Evolutionary conservation across 495 filamentous ascomycete species (phyloP), one percentile per base, ranked within the genome.

Genomic region (Neurospora discreta): DNA sequence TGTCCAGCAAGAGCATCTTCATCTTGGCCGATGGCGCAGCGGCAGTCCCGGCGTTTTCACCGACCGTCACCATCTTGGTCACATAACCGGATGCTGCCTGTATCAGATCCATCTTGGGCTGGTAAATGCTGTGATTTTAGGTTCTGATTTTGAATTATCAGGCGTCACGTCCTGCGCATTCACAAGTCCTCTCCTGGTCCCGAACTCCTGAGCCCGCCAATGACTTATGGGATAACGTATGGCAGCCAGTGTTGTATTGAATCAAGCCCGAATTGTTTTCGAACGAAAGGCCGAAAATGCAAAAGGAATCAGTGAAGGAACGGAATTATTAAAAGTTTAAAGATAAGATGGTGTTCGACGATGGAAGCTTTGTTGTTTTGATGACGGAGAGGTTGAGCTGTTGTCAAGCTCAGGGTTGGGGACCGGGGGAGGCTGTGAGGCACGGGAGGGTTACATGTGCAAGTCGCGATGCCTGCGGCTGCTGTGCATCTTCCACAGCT

Each of bases 1-100:
- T 91, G 82, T 99, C 95, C 71, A 99, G 86, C 75, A 99, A 87
- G 70, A 99, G 84, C 76, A 98, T 95, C 90, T 99, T 99, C 95
- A 99, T 99, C 86, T 98, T 98, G 42, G 93, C 89, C 15, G 93
- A 91, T 52, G 92, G 87, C 43, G 88, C 85, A 68, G 89, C 89
- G 52, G 87, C 52, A 81, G 52, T 65, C 26, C 52, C 52, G 71
- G 89, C 84, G 76, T 84, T 84, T 80, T 97, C 93, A 79, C 95
- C 95, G 74, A 89, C 89, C 60, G 93, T 91, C 80, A 98, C 89
- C 91, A 99, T 98, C 89, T 95, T 97, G 79, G 92, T 91, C 85
- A 99, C 90, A 86, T 98, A 99, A 82, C 93, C 92, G 74, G 93
- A 92, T 79, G 97, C 91, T 70, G 94, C 92, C 76, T 93, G 89